phyloP scores from a whole-genome alignment of 1,284 basidiomycete species.

The Cryptococcus sp. region DNA sequence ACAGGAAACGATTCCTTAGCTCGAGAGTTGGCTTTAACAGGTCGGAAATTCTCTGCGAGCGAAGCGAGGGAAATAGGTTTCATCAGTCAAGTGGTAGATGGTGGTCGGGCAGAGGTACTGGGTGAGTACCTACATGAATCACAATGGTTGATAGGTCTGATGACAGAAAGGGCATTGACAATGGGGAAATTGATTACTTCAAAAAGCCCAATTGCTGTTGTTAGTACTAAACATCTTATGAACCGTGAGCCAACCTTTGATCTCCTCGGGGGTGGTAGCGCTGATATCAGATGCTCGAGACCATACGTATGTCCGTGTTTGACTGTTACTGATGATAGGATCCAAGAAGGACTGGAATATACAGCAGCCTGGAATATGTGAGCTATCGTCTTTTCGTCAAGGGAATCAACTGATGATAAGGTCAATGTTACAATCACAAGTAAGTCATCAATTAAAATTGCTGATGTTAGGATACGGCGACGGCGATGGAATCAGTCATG shows the following conservation, averaged over 20 bases:
- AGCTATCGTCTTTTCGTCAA: conserved; percentile 8
- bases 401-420: conserved; percentile 13
- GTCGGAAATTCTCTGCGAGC: conserved; percentile 62
- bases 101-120: conserved; percentile 56
- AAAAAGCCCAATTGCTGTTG: conserved; percentile 78
- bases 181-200: conserved; percentile 64
- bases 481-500: conserved; percentile 49
- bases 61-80: conserved; percentile 75
- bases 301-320: conserved; percentile 56
- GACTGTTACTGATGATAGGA: conserved; percentile 49
- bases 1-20: conserved; percentile 73
- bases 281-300: conserved; percentile 61
- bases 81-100: conserved; percentile 67
- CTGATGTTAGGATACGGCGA: conserved; percentile 40
- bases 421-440: conserved; percentile 60
- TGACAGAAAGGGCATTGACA: conserved; percentile 57
- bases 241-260: conserved; percentile 35
- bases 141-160: neutral
- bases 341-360: conserved; percentile 73
- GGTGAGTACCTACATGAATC: conserved; percentile 22
- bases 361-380: conserved; percentile 69
- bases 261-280: neutral
- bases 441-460: conserved; percentile 38
- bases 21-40: conserved; percentile 75
- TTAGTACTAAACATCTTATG: conserved; percentile 72